Conservation (phyloP, 345 rosid species). For the Bruguiera parviflora region DNA sequence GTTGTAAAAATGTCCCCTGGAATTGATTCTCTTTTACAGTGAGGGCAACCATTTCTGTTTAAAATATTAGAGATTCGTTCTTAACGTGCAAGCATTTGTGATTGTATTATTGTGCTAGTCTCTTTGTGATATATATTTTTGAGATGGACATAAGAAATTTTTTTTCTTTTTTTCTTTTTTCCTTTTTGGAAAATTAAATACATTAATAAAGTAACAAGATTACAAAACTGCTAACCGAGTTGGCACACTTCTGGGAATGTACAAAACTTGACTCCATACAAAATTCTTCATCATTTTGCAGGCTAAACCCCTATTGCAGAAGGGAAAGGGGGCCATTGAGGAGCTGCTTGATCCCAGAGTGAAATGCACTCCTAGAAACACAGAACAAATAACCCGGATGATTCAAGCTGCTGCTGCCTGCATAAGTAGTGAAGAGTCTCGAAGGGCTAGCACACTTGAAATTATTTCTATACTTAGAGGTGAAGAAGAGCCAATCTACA, state of each 20-base stretch:
- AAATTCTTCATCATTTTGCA: constrained; percentile 22
- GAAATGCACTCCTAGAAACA: constrained; percentile 34
- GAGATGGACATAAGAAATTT: not conserved
- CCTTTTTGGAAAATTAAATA: too few relatives aligned
- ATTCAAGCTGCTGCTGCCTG: constrained; percentile 78
- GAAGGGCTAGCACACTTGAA: constrained; percentile 59
- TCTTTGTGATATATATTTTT: not conserved
- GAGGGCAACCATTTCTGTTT: too few relatives aligned
- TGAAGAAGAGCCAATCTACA: constrained; percentile 37
- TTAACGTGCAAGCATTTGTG: not conserved
- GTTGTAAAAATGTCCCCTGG: too few relatives aligned
- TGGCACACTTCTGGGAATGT: too few relatives aligned
- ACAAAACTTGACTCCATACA: too few relatives aligned
- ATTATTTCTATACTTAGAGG: constrained; percentile 59
- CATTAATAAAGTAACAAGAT: too few relatives aligned
- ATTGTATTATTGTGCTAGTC: not conserved
- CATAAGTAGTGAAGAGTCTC: constrained; percentile 62
- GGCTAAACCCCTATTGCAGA: constrained; percentile 75
- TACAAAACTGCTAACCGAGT: too few relatives aligned
- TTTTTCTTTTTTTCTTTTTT: too few relatives aligned
- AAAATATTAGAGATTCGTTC: not conserved
- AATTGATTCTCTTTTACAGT: too few relatives aligned
- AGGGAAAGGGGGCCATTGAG: constrained; percentile 57
- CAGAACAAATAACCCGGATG: constrained; percentile 48
- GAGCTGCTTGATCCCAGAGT: constrained; percentile 70